These are phyloP conservation scores for Melocanna baccifera DNA, from an alignment of 176 grass and related monocot species.

Conservation along the genomic window DNA sequence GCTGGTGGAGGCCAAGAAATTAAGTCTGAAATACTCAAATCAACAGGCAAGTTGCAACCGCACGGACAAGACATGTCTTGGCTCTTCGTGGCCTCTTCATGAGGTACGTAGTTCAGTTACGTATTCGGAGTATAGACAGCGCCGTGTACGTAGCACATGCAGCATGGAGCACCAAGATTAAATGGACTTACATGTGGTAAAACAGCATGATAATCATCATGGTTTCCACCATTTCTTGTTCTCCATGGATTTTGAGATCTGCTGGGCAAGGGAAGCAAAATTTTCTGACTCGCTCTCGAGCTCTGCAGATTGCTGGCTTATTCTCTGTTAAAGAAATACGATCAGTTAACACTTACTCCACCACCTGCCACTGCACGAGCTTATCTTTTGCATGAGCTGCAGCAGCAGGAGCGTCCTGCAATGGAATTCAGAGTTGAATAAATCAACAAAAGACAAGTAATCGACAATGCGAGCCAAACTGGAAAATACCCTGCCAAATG, in stretches of 20 bases:
- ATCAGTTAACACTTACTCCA: not conserved
- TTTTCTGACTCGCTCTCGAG: slow-evolving; percentile 77
- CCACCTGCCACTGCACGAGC: slow-evolving; percentile 63
- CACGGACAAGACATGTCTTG: not conserved
- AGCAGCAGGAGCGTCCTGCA: slow-evolving; percentile 78
- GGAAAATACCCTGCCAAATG: slow-evolving; percentile 66
- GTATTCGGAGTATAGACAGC: not conserved
- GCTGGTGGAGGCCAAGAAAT: not conserved
- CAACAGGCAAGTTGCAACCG: not conserved
- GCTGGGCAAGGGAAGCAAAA: slow-evolving; percentile 62
- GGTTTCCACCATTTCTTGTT: slow-evolving; percentile 88
- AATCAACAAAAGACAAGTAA: not conserved
- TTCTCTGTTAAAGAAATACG: slow-evolving; percentile 33
- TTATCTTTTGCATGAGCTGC: slow-evolving; percentile 82
- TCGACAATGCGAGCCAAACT: not conserved
- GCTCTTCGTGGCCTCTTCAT: not conserved
- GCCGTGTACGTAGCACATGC: not conserved
- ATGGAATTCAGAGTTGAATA: not conserved
- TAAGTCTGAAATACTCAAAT: not conserved
- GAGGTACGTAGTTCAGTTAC: not conserved
- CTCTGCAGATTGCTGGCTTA: slow-evolving; percentile 69
- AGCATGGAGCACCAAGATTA: not conserved
- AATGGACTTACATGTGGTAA: not conserved
- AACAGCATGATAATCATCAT: slow-evolving; percentile 3
- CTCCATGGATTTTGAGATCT: slow-evolving; percentile 72